Evolutionary conservation across 2,329 filamentous ascomycete genomes (phyloP).

Genomic region (Exserohilum rostratum): DNA sequence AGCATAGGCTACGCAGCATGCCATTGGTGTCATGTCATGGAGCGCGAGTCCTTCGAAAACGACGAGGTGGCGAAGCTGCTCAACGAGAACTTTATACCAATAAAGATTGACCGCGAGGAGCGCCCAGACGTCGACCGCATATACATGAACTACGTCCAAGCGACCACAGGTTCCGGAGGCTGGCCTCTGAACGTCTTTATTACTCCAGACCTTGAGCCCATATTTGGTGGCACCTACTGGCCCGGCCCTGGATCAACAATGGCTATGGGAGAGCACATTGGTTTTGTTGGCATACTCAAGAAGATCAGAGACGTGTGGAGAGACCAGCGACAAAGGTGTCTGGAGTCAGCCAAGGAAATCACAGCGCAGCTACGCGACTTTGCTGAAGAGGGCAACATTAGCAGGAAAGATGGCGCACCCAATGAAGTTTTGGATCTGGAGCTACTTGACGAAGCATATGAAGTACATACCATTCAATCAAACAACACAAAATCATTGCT

Average conservation of each 20-base stretch:
- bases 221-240: conserved; percentile 97
- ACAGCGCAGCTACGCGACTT: conserved; percentile 82
- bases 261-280: conserved; percentile 62
- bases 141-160: conserved; percentile 98
- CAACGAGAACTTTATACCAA: conserved; percentile 86
- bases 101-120: conserved; percentile 93
- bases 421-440: conserved; percentile 84
- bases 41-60: conserved; percentile 88
- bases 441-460: conserved; percentile 86
- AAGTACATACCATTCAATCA: conserved; percentile 32
- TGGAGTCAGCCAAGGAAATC: conserved; percentile 83
- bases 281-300: conserved; percentile 80
- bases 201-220: conserved; percentile 87
- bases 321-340: conserved; percentile 81
- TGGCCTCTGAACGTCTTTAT: conserved; percentile 98
- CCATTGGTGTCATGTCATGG: conserved; percentile 91
- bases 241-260: conserved; percentile 72
- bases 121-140: conserved; percentile 92
- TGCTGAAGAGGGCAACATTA: conserved; percentile 81
- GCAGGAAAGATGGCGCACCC: conserved; percentile 50
- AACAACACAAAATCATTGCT: neutral
- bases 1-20: conserved; percentile 96
- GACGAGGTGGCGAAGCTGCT: conserved; percentile 78
- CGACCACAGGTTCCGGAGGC: conserved; percentile 85
- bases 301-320: conserved; percentile 79